These are phyloP conservation scores for Podila verticillata DNA, from an alignment of 192 early-diverging fungal species.

Conservation along the genomic window DNA sequence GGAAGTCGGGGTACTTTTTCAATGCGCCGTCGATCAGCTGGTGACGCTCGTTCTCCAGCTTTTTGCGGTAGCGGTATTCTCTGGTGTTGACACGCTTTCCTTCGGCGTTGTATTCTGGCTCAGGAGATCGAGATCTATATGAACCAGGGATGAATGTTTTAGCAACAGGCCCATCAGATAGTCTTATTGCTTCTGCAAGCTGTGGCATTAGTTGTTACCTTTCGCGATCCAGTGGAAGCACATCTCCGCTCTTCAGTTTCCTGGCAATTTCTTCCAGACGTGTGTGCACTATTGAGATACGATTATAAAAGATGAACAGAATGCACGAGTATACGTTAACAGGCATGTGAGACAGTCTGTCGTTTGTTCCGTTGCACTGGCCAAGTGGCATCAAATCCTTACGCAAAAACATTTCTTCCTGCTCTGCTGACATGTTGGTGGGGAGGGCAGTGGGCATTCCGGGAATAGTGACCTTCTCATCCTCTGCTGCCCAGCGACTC, in stretches of 20 bases:
- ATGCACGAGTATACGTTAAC: neutral
- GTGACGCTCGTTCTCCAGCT: constrained; percentile 94
- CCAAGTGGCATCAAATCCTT: constrained; percentile 25
- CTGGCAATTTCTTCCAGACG: constrained; percentile 92
- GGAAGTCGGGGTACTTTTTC: constrained; percentile 80
- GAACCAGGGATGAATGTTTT: neutral
- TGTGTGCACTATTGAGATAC: constrained; percentile 69
- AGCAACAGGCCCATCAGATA: neutral
- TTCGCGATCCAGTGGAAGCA: constrained; percentile 80
- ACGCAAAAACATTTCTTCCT: constrained; percentile 82
- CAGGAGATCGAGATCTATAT: constrained; percentile 94
- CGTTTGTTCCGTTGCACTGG: neutral
- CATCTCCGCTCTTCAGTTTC: constrained; percentile 83
- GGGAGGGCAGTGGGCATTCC: constrained; percentile 84
- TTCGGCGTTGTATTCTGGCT: constrained; percentile 90
- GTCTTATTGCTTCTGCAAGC: neutral
- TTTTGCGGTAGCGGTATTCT: constrained; percentile 90
- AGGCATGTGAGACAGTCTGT: neutral
- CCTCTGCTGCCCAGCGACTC: constrained; percentile 91
- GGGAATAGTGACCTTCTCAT: constrained; percentile 76
- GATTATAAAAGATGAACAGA: neutral
- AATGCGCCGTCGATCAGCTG: constrained; percentile 83
- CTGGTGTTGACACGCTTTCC: constrained; percentile 97
- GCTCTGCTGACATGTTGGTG: constrained; percentile 78
- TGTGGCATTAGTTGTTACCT: constrained; percentile 59